Evolutionary conservation across 2,329 filamentous ascomycete species (phyloP), one percentile per base, ranked within the genome.

Genomic region (Ascochyta viciae-villosae): DNA sequence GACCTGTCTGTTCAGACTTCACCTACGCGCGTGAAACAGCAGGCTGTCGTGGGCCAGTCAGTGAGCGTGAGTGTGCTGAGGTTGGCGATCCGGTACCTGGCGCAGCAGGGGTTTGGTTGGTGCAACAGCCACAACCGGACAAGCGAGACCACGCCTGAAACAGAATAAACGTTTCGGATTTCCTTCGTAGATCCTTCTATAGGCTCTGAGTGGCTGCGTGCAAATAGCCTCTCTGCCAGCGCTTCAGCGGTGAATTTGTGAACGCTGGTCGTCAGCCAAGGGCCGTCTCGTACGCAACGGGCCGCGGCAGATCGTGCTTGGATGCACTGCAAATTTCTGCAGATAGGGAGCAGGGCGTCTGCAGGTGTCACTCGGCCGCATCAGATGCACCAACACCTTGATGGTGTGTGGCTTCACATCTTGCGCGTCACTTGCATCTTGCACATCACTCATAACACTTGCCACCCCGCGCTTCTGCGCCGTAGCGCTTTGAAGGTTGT

Each of bases 1-100:
- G 31, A 63, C 59, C 57, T 62, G 61, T 66, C 54, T 64, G 60
- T 55, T 55, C 46, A 59, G 62, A 58, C 46, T 45, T 47, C 55
- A 53, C 27, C 51, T 64, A 50, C 50, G 63, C 63, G 71, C 53
- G 62, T 73, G 71, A 74, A 74, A 74, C 71, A 71, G 50, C 63
- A 65, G 58, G 62, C 56, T 54, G 58, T 50, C 56, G 60, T 62
- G 57, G 63, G 54, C 69, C 69, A 72, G 68, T 71, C 40, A 59
- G 53, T 63, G 64, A 53, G 41, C 50, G 65, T 60, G 57, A 64
- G 43, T 46, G 64, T 64, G 64, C 54, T 62, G 65, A 63, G 41
- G 64, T 63, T 64, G 64, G 57, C 66, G 65, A 68, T 66, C 56
- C 64, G 63, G 63, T 65, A 48, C 64, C 64, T 64, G 66, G 53